Evolutionary conservation across 1,284 basidiomycete species (phyloP), one percentile per base, ranked within the genome.

Genomic region (Ustilago nuda): DNA sequence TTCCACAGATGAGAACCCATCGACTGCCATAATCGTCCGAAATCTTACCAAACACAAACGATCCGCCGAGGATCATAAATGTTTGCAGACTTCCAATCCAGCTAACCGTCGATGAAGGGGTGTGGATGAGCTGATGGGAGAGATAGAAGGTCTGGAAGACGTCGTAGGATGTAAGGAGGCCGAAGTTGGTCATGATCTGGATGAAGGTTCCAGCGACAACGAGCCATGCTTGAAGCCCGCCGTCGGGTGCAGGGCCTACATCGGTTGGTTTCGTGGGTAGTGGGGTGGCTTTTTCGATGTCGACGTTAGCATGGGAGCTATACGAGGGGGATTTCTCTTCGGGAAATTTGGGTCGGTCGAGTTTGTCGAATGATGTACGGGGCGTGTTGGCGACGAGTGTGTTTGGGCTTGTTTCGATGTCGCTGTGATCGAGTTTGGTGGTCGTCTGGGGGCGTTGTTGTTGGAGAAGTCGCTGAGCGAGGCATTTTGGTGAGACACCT

Each of bases 151-250:
- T 61, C 27, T 73, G 71, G 19, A 77, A 77, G 6, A 77, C 66
- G 12, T 71, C 75, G 58, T 77, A 77, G 19, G 75, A 77, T 8
- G 75, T 77, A 15, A 77, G 58, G 13, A 77, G 71, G 39, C 75
- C 75, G 30, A 77, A 77, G 54, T 77, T 77, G 66, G 70, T 77
- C 75, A 77, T 73, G 66, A 77, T 73, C 35, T 73, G 64, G 5
- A 73, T 3, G 30, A 77, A 77, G 11, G 75, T 77, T 43, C 70
- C 71, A 11, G 61, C 59, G 32, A 77, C 71, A 3, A 77, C 75
- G 43, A 77, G 66, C 70, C 75, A 77, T 1, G 75, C 75, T 59
- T 63, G 60, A 3, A 77, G 53, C 2, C 75, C 75, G 3, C 75
- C 75, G 32, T 77, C 75, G 0, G 75, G 75, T 27, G 74, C 68